These are phyloP conservation scores for Teratosphaeriaceae sp. DNA, from an alignment of 2,329 filamentous ascomycete species.

Conservation along the genomic window DNA sequence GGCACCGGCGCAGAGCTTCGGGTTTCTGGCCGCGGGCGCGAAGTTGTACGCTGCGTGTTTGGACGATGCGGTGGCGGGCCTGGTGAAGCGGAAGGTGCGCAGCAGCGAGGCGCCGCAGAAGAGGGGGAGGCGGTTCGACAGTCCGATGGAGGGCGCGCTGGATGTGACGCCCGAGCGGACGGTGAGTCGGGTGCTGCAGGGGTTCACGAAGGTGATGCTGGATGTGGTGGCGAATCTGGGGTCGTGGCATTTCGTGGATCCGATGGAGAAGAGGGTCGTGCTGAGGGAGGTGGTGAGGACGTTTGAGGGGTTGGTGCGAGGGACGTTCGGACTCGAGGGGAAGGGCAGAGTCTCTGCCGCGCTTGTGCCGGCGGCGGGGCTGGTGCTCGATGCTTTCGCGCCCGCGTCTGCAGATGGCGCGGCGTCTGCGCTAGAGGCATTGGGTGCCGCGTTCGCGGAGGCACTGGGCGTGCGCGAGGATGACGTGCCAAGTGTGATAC, in stretches of 20 bases:
- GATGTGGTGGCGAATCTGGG: conserved; percentile 81
- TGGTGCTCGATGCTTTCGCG: conserved; percentile 66
- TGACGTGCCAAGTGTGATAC: conserved; percentile 8
- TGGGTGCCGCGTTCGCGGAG: conserved; percentile 14
- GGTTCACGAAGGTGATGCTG: conserved; percentile 67
- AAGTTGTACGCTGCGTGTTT: conserved; percentile 68
- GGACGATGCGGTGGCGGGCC: conserved; percentile 64
- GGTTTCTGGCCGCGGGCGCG: conserved; percentile 68
- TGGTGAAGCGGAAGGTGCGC: conserved; percentile 56
- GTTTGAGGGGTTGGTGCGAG: conserved; percentile 64
- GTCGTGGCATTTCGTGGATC: conserved; percentile 73
- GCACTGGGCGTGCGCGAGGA: conserved; percentile 15
- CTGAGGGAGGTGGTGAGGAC: conserved; percentile 60
- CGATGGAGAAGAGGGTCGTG: conserved; percentile 62
- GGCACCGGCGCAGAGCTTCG: conserved; percentile 66
- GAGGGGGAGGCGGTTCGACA: conserved; percentile 33
- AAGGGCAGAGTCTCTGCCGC: conserved; percentile 48
- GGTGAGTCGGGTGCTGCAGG: conserved; percentile 62
- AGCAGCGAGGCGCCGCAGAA: conserved; percentile 1
- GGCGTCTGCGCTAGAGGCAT: conserved; percentile 12
- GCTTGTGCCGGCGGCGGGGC: conserved; percentile 65
- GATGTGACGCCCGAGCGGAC: conserved; percentile 72
- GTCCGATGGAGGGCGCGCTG: conserved; percentile 44
- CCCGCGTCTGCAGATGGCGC: conserved; percentile 8
- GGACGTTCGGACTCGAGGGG: conserved; percentile 66